Evolutionary conservation across 768 basidiomycete species (phyloP).

Genomic region (Lactifluus volemus): DNA sequence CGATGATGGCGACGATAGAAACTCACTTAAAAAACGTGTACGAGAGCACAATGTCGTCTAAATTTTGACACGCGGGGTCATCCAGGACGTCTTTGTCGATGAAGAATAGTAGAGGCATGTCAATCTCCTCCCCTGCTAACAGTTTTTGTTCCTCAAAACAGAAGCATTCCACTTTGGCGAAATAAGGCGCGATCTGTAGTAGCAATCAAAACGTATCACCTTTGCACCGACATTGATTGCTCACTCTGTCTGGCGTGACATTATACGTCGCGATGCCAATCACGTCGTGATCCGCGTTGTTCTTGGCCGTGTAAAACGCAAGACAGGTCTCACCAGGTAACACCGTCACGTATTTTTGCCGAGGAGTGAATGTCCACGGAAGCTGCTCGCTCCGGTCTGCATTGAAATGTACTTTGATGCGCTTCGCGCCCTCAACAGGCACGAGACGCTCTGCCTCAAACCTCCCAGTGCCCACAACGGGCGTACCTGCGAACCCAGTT

Average conservation of each 20-base stretch:
- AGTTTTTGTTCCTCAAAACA: conserved; percentile 99
- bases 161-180: conserved; percentile 99
- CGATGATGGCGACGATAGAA: neutral
- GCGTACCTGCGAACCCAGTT: conserved; percentile 94
- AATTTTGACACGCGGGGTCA: conserved; percentile 76
- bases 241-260: conserved; percentile 92
- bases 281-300: conserved; percentile 74
- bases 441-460: conserved; percentile 82
- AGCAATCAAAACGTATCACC: neutral
- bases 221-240: conserved; percentile 23
- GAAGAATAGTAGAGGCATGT: conserved; percentile 97
- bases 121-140: conserved; percentile 91
- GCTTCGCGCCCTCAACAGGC: conserved; percentile 53
- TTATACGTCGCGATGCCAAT: conserved; percentile 99
- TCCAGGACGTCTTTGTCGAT: conserved; percentile 96
- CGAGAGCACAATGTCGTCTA: conserved; percentile 88
- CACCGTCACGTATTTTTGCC: conserved; percentile 83
- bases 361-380: conserved; percentile 89
- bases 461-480: conserved; percentile 76
- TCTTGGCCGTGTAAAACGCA: conserved; percentile 93
- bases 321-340: conserved; percentile 93
- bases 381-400: conserved; percentile 84
- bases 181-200: conserved; percentile 90
- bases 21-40: conserved; percentile 96
- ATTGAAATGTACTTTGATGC: conserved; percentile 94